These are phyloP conservation scores for Aegilops longissima DNA, from an alignment of 176 grass and related monocot genomes.

Conservation along the genomic window DNA sequence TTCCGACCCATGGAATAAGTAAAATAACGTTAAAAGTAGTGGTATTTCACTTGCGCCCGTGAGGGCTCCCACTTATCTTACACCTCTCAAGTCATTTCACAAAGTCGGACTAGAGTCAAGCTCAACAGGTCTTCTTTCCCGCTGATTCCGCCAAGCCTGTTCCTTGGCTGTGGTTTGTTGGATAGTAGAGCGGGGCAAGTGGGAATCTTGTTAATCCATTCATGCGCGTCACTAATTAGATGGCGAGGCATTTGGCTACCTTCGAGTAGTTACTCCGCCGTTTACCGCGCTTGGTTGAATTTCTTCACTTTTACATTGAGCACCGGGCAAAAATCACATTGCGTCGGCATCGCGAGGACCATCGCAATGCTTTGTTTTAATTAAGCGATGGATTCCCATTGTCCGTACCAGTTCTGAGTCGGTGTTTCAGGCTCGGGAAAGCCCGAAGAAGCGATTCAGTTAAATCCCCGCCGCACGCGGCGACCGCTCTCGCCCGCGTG, in stretches of 20 bases:
- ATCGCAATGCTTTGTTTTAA: slow-evolving; percentile 83
- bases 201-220: slow-evolving; percentile 67
- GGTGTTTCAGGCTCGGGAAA: no score
- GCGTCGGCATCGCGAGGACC: slow-evolving; percentile 64
- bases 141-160: no score
- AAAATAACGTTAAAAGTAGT: slow-evolving; percentile 84
- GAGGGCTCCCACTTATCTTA: background rate
- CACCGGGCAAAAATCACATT: slow-evolving; percentile 75
- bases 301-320: slow-evolving; percentile 90
- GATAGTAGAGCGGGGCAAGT: background rate
- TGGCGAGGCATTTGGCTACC: slow-evolving; percentile 67
- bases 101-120: no score
- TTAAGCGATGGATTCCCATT: no score
- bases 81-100: background rate
- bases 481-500: background rate
- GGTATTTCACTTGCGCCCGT: slow-evolving; percentile 62
- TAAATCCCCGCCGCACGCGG: no score
- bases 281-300: slow-evolving; percentile 76
- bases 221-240: slow-evolving; percentile 8
- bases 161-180: no score
- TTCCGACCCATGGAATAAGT: slow-evolving; percentile 63
- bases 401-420: no score
- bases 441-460: no score
- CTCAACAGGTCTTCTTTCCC: no score
- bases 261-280: slow-evolving; percentile 40